phyloP scores from a whole-genome alignment of 108 stramenopile species.

The Skeletonema menzelii region DNA sequence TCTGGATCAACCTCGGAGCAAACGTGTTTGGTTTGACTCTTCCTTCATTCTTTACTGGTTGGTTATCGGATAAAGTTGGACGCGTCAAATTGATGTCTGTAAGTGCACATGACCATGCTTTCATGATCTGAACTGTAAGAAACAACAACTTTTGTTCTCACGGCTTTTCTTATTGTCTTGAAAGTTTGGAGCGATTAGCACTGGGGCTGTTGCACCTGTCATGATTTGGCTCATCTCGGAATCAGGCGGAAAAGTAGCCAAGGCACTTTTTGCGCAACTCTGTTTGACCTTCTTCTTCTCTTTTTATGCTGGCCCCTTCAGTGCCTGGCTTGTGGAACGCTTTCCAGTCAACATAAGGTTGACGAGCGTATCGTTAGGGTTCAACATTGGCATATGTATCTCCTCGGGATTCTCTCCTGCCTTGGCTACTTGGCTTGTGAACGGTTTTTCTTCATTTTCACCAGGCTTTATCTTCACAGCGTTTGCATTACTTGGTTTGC shows the following conservation, averaged over 20 bases:
- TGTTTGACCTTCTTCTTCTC: conserved; percentile 23
- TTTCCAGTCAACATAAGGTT: conserved; percentile 34
- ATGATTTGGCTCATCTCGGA: conserved; percentile 14
- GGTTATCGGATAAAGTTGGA: conserved; percentile 34
- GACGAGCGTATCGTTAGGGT: conserved; percentile 42
- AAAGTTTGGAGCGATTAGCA: conserved; percentile 15
- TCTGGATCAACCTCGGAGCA: conserved; percentile 33
- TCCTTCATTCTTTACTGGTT: conserved; percentile 39
- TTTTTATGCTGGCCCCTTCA: conserved; percentile 31
- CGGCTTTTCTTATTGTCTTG: not conserved
- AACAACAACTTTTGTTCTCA: not conserved
- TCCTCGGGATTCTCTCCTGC: conserved; percentile 36
- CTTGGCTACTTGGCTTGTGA: conserved; percentile 41
- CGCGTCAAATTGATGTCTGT: not conserved
- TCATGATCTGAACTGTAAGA: not conserved
- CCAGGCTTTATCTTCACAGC: conserved; percentile 23
- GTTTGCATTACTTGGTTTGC: conserved; percentile 7
- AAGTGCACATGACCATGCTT: not conserved
- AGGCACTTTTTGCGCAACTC: conserved; percentile 33
- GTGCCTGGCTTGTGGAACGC: conserved; percentile 37
- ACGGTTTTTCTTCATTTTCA: not conserved
- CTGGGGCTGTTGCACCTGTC: conserved; percentile 7
- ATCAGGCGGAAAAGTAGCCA: not conserved
- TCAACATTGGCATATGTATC: conserved; percentile 35
- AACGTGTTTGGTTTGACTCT: conserved; percentile 22